Conservation (phyloP, 495 filamentous ascomycete genomes). For the Xylaria telfairii region DNA sequence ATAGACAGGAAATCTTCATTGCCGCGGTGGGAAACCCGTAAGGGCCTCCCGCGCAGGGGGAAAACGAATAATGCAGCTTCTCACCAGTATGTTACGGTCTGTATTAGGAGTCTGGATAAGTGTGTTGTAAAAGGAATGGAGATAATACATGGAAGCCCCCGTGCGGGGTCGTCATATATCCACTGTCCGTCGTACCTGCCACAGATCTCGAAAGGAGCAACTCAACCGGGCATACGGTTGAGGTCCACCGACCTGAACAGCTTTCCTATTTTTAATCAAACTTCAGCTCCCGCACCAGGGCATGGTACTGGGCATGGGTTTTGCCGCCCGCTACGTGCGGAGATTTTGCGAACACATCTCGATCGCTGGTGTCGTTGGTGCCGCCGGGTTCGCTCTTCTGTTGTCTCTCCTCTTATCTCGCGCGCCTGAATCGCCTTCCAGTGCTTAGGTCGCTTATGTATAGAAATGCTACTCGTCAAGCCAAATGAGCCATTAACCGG, state of each 20-base stretch:
- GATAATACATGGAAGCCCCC: no score
- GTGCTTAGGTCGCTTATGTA: slow-evolving; percentile 2
- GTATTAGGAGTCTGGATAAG: no score
- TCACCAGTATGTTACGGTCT: no score
- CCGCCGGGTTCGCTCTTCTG: neutral
- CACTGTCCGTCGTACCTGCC: no score
- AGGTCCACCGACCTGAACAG: neutral
- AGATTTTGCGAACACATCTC: neutral
- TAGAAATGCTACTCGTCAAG: slow-evolving; percentile 14
- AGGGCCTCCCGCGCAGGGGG: no score
- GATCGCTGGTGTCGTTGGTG: neutral
- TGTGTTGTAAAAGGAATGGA: no score
- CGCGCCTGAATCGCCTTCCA: slow-evolving; percentile 5
- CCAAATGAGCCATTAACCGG: slow-evolving; percentile 8
- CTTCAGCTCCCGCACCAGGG: neutral
- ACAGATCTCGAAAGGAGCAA: neutral
- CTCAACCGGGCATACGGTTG: neutral
- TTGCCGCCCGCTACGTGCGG: neutral
- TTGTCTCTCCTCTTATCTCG: neutral
- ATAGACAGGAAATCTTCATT: no score
- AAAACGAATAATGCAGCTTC: no score
- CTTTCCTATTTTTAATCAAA: neutral
- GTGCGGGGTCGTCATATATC: no score
- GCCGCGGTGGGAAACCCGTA: no score
- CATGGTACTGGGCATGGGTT: no score